Evolutionary conservation across 2,329 filamentous ascomycete genomes (phyloP), one percentile per base, ranked within the genome.

Genomic region (Pseudomassariella vexata): DNA sequence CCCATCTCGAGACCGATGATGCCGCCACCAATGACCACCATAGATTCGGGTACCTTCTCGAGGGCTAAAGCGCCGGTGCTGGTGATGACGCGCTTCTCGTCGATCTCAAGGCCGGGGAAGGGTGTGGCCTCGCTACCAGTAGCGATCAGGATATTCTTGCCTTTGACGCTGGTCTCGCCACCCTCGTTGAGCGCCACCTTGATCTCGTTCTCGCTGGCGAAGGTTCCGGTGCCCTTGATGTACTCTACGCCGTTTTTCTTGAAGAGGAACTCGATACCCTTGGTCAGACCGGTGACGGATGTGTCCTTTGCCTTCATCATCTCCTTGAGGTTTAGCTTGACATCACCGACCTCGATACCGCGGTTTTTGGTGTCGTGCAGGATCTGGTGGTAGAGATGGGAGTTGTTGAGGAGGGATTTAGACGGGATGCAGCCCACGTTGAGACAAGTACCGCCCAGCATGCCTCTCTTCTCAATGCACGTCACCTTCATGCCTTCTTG

Each of bases 231-330:
- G 49, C 92, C 92, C 73, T 95, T 95, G 68, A 96, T 75, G 65
- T 96, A 98, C 60, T 96, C 88, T 47, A 95, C 92, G 44, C 87
- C 86, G 69, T 98, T 98, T 77, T 98, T 96, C 81, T 96, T 96
- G 68, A 98, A 83, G 43, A 98, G 73, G 60, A 90, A 98, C 65
- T 98, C 92, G 46, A 98, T 85, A 60, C 92, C 92, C 73, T 96
- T 96, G 46, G 92, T 98, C 47, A 98, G 69, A 30, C 88, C 79
- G 24, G 69, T 64, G 42, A 98, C 92, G 32, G 92, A 94, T 21
- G 79, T 83, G 32, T 98, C 90, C 71, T 98, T 98, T 38, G 92
- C 89, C 71, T 95, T 94, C 89, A 98, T 95, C 79, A 98, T 88
- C 62, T 92, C 82, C 53, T 71, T 65, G 27, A 98, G 76, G 73